phyloP scores from a whole-genome alignment of 352 stramenopile species.

The Halophytophthora polymorphica region DNA sequence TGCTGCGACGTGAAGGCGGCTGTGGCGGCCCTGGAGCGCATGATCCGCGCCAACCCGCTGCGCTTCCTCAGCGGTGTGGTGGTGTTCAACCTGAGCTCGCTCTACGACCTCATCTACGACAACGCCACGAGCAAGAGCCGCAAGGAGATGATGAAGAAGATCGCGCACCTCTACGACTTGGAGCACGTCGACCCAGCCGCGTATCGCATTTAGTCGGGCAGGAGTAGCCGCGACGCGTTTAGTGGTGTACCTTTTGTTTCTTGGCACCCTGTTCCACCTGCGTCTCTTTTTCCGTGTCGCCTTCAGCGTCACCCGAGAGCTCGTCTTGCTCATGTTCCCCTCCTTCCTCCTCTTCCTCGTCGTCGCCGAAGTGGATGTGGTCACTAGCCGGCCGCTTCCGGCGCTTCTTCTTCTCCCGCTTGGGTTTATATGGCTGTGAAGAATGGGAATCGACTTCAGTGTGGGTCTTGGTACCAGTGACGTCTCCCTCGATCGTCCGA shows the following conservation, averaged over 20 bases:
- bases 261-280: conserved; percentile 5
- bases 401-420: conserved; percentile 21
- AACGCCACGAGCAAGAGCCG: conserved; percentile 70
- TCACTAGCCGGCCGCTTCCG: conserved; percentile 9
- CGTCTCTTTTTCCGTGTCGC: conserved; percentile 1
- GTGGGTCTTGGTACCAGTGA: neutral
- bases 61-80: conserved; percentile 70
- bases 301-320: neutral
- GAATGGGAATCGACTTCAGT: neutral
- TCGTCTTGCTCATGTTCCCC: conserved; percentile 10
- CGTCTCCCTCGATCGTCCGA: neutral
- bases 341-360: conserved; percentile 17
- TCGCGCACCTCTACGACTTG: conserved; percentile 69
- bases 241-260: conserved; percentile 20
- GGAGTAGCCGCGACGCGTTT: conserved; percentile 5
- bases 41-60: conserved; percentile 64
- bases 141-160: conserved; percentile 84
- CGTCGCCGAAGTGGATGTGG: conserved; percentile 45
- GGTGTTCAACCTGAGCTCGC: conserved; percentile 79
- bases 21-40: conserved; percentile 62
- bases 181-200: conserved; percentile 66
- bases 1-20: conserved; percentile 76
- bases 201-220: conserved; percentile 61
- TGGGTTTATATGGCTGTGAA: neutral
- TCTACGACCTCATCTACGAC: conserved; percentile 79